Base-by-base conservation (phyloP, 192 early-diverging fungal genomes). In the Coemansia sp. region DNA sequence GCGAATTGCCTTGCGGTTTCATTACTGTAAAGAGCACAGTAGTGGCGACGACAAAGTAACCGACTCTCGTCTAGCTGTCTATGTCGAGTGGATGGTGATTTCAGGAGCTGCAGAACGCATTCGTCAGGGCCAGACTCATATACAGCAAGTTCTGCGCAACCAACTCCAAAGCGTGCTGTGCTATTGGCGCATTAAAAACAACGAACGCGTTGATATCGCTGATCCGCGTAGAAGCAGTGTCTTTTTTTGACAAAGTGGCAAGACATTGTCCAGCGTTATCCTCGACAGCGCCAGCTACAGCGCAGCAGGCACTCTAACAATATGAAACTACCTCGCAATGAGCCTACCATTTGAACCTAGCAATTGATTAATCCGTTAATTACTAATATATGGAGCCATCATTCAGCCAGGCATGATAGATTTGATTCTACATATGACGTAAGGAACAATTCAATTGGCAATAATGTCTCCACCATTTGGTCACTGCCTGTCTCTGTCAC, bases 61-160 rank as follows among this genome's bases (percentile, higher is more conserved):
- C 15, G 68, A 66, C 16, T 42, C 60, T 33, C 76, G 74, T 31
- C 71, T 84, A 33, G 66, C 76, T 22, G 73, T 75, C 63, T 84
- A 84, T 36, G 76, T 76, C 65, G 81, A 84, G 65, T 84, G 81
- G 81, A 66, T 84, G 73, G 76, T 78, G 27, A 71, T 41, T 54
- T 84, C 81, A 4, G 81, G 76, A 20, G 61, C 70, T 29, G 81
- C 81, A 29, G 81, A 78, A 62, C 70, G 81, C 68, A 84, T 84
- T 54, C 80, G 76, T 41, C 76, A 83, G 64, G 73, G 70, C 63
- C 46, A 67, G 4, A 75, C 80, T 22, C 80, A 78, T 34, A 47
- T 83, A 0, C 80, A 83, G 65, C 76, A 73, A 42, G 76, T 84
- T n/a, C 71, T 84, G 46, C 74, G 81, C 51, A 76, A 73, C 51